Evolutionary conservation across 768 basidiomycete genomes (phyloP), one percentile per base, ranked within the genome.

Genomic region (Tylopilus balloui): DNA sequence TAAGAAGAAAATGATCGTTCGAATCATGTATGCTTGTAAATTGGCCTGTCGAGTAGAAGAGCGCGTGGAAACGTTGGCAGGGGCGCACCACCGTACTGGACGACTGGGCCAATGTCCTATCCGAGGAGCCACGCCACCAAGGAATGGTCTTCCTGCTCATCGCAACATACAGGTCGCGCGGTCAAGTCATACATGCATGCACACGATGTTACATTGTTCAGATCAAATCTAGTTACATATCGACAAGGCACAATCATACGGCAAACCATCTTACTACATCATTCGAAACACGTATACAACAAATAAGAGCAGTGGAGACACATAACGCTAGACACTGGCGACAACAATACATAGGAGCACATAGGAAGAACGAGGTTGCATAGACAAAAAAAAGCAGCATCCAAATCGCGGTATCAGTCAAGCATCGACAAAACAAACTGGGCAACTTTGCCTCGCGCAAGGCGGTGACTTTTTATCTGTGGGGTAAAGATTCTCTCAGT

Each of bases 301-400:
- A 27, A 28, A 12, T 17, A 34, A 3, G 32, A 36, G 20, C 1
- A 45, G 15, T 4, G 27, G 41, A 34, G 21, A 36, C 27, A 31
- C 35, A 57, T 52, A 35, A 42, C n/a, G 21, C 28, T 38, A 35
- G 32, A 20, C 1, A 14, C 23, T 20, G 43, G 32, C 36, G 36
- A 34, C n/a, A 28, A 17, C n/a, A 27, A 34, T 10, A 44, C 17
- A n/a, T 19, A 3, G 36, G 46, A 50, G 7, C 11, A 13, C 52
- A 59, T 50, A 47, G 28, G 31, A 20, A 40, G 8, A 11, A 46
- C 34, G 23, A 17, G 35, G 38, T 32, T 14, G 39, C 52, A 59
- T 55, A 45, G 2, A 36, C 17, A 36, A 36, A 35, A 17, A 21
- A 20, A 17, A 20, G 3, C 2, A 7, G 10, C 4, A 17, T 32